Evolutionary conservation across 352 stramenopile species (phyloP), one percentile per base, ranked within the genome.

Genomic region (Pythium dissotocum): DNA sequence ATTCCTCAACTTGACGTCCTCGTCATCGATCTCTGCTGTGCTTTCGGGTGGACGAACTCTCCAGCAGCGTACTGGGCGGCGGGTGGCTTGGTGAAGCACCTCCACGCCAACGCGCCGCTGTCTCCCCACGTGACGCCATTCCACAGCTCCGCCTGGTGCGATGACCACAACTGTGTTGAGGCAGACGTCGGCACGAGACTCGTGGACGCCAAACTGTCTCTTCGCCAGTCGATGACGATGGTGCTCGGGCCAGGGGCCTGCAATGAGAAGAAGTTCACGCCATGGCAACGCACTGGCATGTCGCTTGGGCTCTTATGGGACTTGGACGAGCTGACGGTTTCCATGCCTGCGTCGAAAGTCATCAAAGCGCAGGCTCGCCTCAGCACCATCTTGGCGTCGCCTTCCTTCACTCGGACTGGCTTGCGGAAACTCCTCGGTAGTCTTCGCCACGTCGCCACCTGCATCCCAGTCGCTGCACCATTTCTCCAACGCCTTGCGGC

Each of bases 91-190:
- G 73, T 77, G 52, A 75, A 79, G 6, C 0, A 44, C 5, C n/a
- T 4, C 8, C 33, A 5, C 28, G 6, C 14, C 48, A 2, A 9
- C 32, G 12, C 32, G n/a, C 16, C 35, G 5, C 42, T 33, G 18
- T 4, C 33, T 14, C 9, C 24, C 14, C 26, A 61, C 58, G 33
- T 1, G 16, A 0, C 2, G 57, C 5, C 49, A 0, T 10, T 74
- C 70, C 32, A 42, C 2, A 8, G 73, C 66, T 16, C 72, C 3
- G 64, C 70, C 0, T 75, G 72, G 68, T 78, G 72, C 38, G 61
- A 75, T 13, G 67, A 74, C 33, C 73, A 77, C 33, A 73, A 36
- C 0, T 76, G 64, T 18, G 60, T 76, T 9, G 70, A 80, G 36
- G 14, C 69, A 0, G 68, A 72, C 6, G 16, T 32, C 0, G 67